Conservation (phyloP, 2,329 filamentous ascomycete species). For the Trichoderma gracile region DNA sequence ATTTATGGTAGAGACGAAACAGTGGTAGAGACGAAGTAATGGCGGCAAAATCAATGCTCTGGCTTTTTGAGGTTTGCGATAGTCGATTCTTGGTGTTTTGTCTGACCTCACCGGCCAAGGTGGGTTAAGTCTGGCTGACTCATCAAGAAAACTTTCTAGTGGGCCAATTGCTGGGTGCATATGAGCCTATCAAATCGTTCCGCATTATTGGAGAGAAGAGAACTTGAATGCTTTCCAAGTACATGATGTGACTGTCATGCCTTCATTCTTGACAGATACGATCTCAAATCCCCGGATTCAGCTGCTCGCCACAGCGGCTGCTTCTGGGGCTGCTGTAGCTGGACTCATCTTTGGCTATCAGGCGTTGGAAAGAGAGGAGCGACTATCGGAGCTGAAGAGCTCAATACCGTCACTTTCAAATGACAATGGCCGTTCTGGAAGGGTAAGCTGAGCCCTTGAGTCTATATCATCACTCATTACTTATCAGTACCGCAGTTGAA, state of each 20-base stretch:
- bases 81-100: no score
- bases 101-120: no score
- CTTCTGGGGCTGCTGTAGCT: constrained; percentile 62
- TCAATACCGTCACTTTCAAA: constrained; percentile 51
- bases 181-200: no score
- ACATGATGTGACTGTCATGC: constrained; percentile 38
- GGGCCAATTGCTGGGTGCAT: no score
- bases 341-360: constrained; percentile 64
- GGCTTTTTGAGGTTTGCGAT: no score
- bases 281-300: constrained; percentile 56
- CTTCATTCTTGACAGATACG: constrained; percentile 48
- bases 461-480: not conserved
- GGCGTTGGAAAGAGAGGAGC: constrained; percentile 55
- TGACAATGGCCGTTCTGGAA: constrained; percentile 29
- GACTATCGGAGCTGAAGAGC: constrained; percentile 58
- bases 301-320: constrained; percentile 68
- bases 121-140: no score
- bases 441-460: constrained; percentile 28
- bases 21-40: no score
- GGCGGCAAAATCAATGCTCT: no score
- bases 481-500: constrained; percentile 52
- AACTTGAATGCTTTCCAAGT: not conserved
- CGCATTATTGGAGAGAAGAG: not conserved
- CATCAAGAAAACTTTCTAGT: no score
- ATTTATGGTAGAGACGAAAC: no score